Base-by-base conservation (phyloP, 208 protist genomes). In the Trypanosomatidae sp. region DNA sequence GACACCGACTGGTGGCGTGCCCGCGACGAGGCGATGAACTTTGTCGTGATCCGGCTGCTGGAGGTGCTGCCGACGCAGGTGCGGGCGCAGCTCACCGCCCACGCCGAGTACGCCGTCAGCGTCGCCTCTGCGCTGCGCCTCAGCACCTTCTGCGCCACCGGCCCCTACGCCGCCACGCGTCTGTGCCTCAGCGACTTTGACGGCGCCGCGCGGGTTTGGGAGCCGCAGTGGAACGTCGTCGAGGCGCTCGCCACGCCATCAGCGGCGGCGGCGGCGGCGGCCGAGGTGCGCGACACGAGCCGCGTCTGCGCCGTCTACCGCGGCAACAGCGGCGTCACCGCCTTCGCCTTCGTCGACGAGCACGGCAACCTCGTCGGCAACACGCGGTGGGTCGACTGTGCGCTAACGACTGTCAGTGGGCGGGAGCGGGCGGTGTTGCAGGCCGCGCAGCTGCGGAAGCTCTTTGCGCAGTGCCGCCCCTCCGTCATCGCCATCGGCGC, bases 141-240 rank as follows among this genome's bases (percentile, higher is more conserved):
- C 12, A 85, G 77, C 28, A 60, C 69, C 6, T 69, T 93, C 41
- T 96, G 92, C 70, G 71, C 82, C 0, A 68, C 90, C 28, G 90
- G 90, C 3, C 84, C 90, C 0, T 96, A 95, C 73, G 77, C 91
- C 30, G 68, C 77, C 2, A 96, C 92, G 9, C 69, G 77, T 5
- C 74, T 96, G 41, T 60, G 68, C 56, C 66, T 95, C 44, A 83
- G 86, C 36, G 79, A 76, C 68, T 96, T 85, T 66, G 77, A 83
- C 60, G 79, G 80, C 0, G 76, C 80, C 4, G 76, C 77, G 65
- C 79, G 86, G 5, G 66, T 81, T 58, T 96, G 92, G 92, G 84
- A 94, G 41, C 83, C 86, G 28, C 81, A 91, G 70, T 95, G 89
- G 89, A 96, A 96, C 79, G 71, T 93, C n/a, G 90, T 95, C 30